Evolutionary conservation across 805 yeast species (phyloP).

Genomic region (Schwanniomyces occidentalis): DNA sequence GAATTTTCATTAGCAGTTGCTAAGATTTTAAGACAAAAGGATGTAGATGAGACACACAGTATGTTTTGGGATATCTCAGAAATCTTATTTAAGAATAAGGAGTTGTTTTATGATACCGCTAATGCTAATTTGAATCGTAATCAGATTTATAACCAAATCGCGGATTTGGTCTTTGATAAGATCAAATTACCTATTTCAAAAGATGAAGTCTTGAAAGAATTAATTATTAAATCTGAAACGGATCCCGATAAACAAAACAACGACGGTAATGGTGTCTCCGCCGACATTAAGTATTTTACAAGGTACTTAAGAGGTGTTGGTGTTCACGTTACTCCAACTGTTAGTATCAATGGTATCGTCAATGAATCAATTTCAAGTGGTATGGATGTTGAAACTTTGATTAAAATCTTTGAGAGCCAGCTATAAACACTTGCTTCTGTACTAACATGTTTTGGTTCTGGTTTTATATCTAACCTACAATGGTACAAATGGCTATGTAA

Average conservation of each 20-base stretch:
- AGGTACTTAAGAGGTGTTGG: slow-evolving; percentile 74
- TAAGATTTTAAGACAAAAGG: slow-evolving; percentile 50
- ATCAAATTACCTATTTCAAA: slow-evolving; percentile 29
- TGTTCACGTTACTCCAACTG: slow-evolving; percentile 84
- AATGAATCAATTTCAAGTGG: slow-evolving; percentile 62
- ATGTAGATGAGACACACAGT: slow-evolving; percentile 20
- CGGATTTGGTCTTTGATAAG: slow-evolving; percentile 36
- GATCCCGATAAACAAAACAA: slow-evolving; percentile 41
- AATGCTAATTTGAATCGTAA: slow-evolving; percentile 54
- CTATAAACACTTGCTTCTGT: no score
- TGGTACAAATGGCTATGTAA: no score
- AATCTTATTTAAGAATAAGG: slow-evolving; percentile 56
- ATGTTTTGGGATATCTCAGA: slow-evolving; percentile 50
- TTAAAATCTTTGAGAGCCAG: slow-evolving; percentile 34
- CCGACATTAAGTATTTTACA: slow-evolving; percentile 72
- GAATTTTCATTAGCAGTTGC: slow-evolving; percentile 75
- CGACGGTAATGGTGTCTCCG: slow-evolving; percentile 56
- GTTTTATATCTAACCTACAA: no score
- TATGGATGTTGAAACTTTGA: slow-evolving; percentile 48
- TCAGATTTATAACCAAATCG: slow-evolving; percentile 54
- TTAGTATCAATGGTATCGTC: slow-evolving; percentile 66
- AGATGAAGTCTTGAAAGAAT: slow-evolving; percentile 34
- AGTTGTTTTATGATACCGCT: slow-evolving; percentile 61
- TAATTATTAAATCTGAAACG: slow-evolving; percentile 32
- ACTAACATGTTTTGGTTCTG: no score